Percentiles rank a stretch among this genome's conserved stretches.
phyloP scores from a whole-genome alignment of 345 rosid species.

The Toxicodendron radicans region DNA sequence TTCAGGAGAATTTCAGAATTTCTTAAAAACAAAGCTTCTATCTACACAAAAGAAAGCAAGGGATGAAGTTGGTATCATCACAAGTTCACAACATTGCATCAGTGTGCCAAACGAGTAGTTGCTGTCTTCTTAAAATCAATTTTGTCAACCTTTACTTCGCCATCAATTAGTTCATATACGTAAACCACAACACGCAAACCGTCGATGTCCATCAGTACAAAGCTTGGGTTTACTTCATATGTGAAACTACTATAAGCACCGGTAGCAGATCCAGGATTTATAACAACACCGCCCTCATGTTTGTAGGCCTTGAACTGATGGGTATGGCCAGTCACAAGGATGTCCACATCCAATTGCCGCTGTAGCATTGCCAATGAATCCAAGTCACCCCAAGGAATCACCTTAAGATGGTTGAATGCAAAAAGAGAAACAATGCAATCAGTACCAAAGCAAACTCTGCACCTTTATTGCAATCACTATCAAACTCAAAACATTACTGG shows the following conservation, averaged over 20 bases:
- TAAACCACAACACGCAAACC: slow-evolving; percentile 44
- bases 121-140: slow-evolving; percentile 41
- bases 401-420: slow-evolving; percentile 24
- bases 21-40: background rate
- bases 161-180: slow-evolving; percentile 34
- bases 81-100: background rate
- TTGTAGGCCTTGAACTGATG: slow-evolving; percentile 49
- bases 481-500: no score
- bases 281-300: slow-evolving; percentile 46
- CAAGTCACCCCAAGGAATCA: slow-evolving; percentile 45
- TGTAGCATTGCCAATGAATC: slow-evolving; percentile 45
- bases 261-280: slow-evolving; percentile 47
- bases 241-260: slow-evolving; percentile 46
- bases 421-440: background rate
- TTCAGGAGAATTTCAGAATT: background rate
- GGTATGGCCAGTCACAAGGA: slow-evolving; percentile 42
- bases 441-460: background rate
- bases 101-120: slow-evolving; percentile 20
- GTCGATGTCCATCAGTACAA: slow-evolving; percentile 47
- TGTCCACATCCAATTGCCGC: slow-evolving; percentile 47
- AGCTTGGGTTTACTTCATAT: slow-evolving; percentile 43
- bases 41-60: background rate
- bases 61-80: background rate
- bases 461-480: background rate
- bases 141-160: slow-evolving; percentile 42